Evolutionary conservation across 192 early-diverging fungal species (phyloP), one percentile per base, ranked within the genome.

Genomic region (Gonapodya sp.): DNA sequence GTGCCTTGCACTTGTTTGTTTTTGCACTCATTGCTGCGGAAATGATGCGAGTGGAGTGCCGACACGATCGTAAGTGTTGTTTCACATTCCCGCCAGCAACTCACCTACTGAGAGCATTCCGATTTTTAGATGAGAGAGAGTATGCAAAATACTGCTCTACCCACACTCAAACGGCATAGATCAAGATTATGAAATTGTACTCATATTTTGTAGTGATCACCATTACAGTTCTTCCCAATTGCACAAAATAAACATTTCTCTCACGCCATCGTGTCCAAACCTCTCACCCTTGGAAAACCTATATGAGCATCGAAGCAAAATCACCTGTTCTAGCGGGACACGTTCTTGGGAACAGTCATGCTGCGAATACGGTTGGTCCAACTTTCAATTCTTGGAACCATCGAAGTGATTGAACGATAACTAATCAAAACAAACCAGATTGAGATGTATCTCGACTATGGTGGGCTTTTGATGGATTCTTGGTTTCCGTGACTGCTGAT

Each of bases 1-100:
- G 88, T 18, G 82, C 92, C 35, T 85, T 97, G 34, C 96, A 97
- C 84, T 80, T 95, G 31, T 83, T 97, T 78, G 95, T 97, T 2
- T 87, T 95, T 18, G 85, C 88, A 33, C 92, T 92, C 24, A 77
- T 96, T 36, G 94, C 92, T 79, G 84, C 87, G 83, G 85, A 91
- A 79, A 89, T 88, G 80, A 83, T 88, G 32, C 91, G 88, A 89
- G 89, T 89, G 78, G 91, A 92, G 83, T 92, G 91, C 80, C 82
- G 88, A 34, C 88, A 89, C 73, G 89, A 91, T 73, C 89, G 89
- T 80, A 87, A 90, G 78, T 64, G 8, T 64, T 64, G 24, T 64
- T 64, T 64, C n/a, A n/a, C n/a, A n/a, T n/a, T n/a, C n/a, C n/a
- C n/a, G n/a, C n/a, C n/a, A n/a, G n/a, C n/a, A n/a, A n/a, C n/a